Percentiles rank a stretch among this genome's conserved stretches.
These are phyloP conservation scores for Sugiyamaella mastotermitis DNA, from an alignment of 805 yeast species.

Conservation along the genomic window DNA sequence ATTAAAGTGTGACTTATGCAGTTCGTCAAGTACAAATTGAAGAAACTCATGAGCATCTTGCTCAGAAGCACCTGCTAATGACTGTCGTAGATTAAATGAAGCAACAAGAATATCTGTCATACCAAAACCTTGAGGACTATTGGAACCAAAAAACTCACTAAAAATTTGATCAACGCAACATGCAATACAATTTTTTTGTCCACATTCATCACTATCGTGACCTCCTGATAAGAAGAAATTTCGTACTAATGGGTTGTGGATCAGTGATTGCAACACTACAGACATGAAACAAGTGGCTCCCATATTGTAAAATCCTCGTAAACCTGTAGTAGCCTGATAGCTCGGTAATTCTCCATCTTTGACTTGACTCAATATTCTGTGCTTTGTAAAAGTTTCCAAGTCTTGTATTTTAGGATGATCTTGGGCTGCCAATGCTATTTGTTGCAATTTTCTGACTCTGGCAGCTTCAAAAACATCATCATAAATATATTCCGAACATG, in stretches of 20 bases:
- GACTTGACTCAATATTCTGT: neutral
- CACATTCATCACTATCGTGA: conserved; percentile 51
- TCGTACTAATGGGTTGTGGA: conserved; percentile 86
- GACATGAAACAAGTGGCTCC: conserved; percentile 98
- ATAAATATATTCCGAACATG: conserved; percentile 67
- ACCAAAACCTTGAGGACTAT: conserved; percentile 64
- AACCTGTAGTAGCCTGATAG: conserved; percentile 61
- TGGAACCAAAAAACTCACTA: conserved; percentile 63
- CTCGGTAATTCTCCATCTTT: conserved; percentile 31
- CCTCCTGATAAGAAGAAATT: conserved; percentile 70
- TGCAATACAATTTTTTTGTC: conserved; percentile 52
- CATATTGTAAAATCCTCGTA: conserved; percentile 84
- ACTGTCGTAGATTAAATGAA: conserved; percentile 72
- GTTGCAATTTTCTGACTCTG: conserved; percentile 27
- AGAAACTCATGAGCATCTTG: conserved; percentile 99
- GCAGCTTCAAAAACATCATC: conserved; percentile 53
- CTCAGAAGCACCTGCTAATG: conserved; percentile 91
- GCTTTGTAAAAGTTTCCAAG: neutral
- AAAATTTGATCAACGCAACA: conserved; percentile 82
- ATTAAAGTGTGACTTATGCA: conserved; percentile 42
- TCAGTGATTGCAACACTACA: conserved; percentile 77
- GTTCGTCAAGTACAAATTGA: conserved; percentile 82
- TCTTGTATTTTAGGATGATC: neutral
- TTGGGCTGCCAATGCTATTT: neutral
- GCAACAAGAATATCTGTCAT: conserved; percentile 75